These are phyloP conservation scores for Suillus occidentalis DNA, from an alignment of 768 basidiomycete genomes.

Conservation along the genomic window DNA sequence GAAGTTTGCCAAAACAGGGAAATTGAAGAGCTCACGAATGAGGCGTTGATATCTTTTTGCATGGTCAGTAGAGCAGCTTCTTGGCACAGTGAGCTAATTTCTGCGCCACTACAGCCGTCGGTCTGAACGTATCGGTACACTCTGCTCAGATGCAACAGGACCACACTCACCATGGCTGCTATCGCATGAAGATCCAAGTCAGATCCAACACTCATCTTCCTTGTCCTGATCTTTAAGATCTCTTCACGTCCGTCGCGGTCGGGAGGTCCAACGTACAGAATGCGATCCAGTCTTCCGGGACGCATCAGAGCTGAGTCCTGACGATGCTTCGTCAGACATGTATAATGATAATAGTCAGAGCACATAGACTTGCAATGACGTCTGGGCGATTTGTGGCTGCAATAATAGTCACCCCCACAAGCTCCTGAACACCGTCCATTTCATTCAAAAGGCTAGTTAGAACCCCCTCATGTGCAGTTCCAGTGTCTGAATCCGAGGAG, in stretches of 20 bases:
- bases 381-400: constrained; percentile 97
- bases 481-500: constrained; percentile 49
- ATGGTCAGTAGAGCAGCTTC: constrained; percentile 94
- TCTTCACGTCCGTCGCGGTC: constrained; percentile 78
- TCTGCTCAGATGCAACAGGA: not conserved
- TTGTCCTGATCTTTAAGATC: constrained; percentile 77
- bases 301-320: constrained; percentile 96
- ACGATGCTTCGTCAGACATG: not conserved
- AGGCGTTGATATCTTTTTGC: constrained; percentile 80
- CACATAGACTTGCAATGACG: constrained; percentile 63
- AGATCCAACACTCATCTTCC: constrained; percentile 77
- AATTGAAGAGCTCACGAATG: constrained; percentile 51
- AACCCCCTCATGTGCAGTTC: constrained; percentile 76
- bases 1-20: not conserved
- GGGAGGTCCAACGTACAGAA: constrained; percentile 93
- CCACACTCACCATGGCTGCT: constrained; percentile 61
- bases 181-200: constrained; percentile 66
- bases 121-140: constrained; percentile 51
- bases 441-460: constrained; percentile 93
- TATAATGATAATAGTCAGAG: not conserved
- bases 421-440: constrained; percentile 97
- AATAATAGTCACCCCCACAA: constrained; percentile 91
- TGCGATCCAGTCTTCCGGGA: constrained; percentile 91
- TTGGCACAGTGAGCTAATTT: constrained; percentile 89
- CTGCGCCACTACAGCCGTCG: constrained; percentile 94